Evolutionary conservation across 768 basidiomycete genomes (phyloP).

Genomic region (Melanogaster broomeanus): DNA sequence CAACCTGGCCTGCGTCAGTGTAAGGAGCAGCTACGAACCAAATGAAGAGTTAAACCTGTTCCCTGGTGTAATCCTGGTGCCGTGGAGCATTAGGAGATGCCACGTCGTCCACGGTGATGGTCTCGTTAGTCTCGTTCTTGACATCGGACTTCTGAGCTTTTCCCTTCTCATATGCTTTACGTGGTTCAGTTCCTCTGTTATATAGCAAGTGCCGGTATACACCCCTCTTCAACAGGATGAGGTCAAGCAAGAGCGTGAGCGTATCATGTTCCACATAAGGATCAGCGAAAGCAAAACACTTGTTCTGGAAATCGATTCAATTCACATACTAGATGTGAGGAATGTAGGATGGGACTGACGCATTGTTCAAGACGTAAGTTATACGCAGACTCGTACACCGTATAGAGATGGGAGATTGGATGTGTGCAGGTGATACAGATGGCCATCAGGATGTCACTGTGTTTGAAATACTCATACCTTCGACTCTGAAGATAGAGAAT

Average conservation of each 20-base stretch:
- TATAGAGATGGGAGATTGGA: constrained; percentile 71
- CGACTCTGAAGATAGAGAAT: not conserved
- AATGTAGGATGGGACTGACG: constrained; percentile 44
- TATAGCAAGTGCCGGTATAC: constrained; percentile 83
- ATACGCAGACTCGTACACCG: constrained; percentile 74
- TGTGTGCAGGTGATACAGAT: constrained; percentile 78
- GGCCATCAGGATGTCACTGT: constrained; percentile 50
- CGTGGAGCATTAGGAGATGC: not conserved
- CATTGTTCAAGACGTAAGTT: constrained; percentile 86
- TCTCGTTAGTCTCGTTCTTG: not conserved
- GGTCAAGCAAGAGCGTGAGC: constrained; percentile 71
- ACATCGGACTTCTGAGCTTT: not conserved
- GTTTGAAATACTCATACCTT: not conserved
- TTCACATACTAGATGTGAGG: not conserved
- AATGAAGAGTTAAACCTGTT: constrained; percentile 25
- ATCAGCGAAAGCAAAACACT: constrained; percentile 72
- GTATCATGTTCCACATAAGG: constrained; percentile 86
- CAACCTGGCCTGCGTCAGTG: constrained; percentile 53
- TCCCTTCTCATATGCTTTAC: constrained; percentile 37
- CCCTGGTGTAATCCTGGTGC: constrained; percentile 14
- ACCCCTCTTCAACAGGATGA: constrained; percentile 78
- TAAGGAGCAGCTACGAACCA: constrained; percentile 2
- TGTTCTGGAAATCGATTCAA: constrained; percentile 40
- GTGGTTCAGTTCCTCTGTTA: constrained; percentile 71
- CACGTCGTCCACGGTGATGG: not conserved